Evolutionary conservation across 2,329 filamentous ascomycete species (phyloP).

Genomic region (Aspergillus quadrilineatus): DNA sequence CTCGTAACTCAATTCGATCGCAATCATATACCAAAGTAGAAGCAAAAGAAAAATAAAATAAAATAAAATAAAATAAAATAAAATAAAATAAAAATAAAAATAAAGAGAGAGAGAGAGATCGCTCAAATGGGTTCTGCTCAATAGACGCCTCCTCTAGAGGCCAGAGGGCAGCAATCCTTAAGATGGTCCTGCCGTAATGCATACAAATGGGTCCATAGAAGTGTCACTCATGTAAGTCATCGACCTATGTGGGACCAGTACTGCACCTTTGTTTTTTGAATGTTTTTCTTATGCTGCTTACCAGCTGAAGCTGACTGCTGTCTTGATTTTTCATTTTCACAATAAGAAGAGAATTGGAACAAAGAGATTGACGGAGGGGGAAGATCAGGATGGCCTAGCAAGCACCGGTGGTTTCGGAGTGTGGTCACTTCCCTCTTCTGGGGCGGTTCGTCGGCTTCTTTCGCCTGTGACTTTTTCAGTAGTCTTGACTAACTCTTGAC

Average conservation of each 20-base stretch:
- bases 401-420: constrained; percentile 1
- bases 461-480: constrained; percentile 1
- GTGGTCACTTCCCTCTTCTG: background rate
- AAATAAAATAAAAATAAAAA: too few species aligned
- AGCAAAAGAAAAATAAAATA: too few species aligned
- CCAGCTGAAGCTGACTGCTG: background rate
- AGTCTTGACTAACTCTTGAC: constrained; percentile 1
- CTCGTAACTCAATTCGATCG: background rate
- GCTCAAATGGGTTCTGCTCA: too few species aligned
- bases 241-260: background rate
- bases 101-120: too few species aligned
- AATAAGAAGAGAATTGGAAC: background rate
- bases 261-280: background rate
- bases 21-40: too few species aligned
- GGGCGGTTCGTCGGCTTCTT: constrained; percentile 7
- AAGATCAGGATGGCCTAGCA: constrained; percentile 1
- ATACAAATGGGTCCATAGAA: too few species aligned
- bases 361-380: background rate
- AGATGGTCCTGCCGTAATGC: too few species aligned
- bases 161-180: too few species aligned
- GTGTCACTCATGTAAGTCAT: background rate
- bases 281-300: background rate
- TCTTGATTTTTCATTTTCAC: background rate
- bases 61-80: too few species aligned
- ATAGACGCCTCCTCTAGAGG: too few species aligned